Base-by-base conservation (phyloP, 176 grass and related monocot species). In the Canna indica region DNA sequence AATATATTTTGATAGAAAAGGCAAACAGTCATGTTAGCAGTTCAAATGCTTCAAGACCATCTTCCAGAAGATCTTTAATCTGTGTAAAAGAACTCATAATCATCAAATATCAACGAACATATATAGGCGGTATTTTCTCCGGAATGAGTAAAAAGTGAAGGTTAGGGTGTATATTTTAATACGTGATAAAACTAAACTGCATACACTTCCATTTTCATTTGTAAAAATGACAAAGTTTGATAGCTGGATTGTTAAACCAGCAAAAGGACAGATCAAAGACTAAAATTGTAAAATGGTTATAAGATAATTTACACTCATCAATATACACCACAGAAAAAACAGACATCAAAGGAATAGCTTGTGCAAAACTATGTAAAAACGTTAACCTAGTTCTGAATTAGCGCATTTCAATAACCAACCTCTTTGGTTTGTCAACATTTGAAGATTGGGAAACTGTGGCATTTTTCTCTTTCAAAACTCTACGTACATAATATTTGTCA, bases 371-470 rank as follows among this genome's bases (percentile, higher is more conserved):
- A 66, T 2, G 13, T 16, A 66, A 24, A 66, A 7, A 12, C 3
- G 20, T 2, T 18, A 10, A 6, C 11, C 17, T n/a, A 6, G 16
- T 54, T 54, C 6, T 3, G 3, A 66, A 14, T 25, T 5, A 10
- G 18, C 1, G 7, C 11, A n/a, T 67, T 73, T 67, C 28, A 50
- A 20, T 12, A 39, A 82, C 36, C 56, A 32, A 90, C 83, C 88
- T 90, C 47, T 22, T 73, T 17, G 33, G 47, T 65, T 83, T 90
- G 48, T 73, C 80, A 33, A 33, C 38, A 20, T 73, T 57, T 17
- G 31, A 17, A 70, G 81, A 54, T 59, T 56, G 59, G 3, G 35
- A 69, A 52, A 63, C 30, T 64, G 5, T 64, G 17, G 15, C 7
- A 39, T 54, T 33, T 31, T 76, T 76, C 11, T 82, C 79, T 22